A percentile compares a stretch with the other conserved stretches of the same genome.
Evolutionary conservation across 2,329 filamentous ascomycete species (phyloP).

Genomic region (Fusarium brachygibbosum): DNA sequence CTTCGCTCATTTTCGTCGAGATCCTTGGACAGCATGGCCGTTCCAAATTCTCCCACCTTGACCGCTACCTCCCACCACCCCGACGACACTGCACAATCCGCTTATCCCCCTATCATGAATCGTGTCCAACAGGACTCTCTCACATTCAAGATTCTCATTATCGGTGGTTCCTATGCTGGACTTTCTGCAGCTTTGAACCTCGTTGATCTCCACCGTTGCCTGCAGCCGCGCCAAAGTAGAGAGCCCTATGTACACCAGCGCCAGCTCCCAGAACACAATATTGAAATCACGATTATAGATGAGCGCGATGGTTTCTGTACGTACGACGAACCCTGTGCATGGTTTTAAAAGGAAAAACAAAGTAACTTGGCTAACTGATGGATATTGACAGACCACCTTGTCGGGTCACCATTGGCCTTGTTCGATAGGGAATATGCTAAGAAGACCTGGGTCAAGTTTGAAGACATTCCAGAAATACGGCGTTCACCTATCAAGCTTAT

Average conservation of each 20-base stretch:
- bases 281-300: slow-evolving; percentile 1
- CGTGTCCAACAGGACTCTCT: not conserved
- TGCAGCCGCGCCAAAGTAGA: slow-evolving; percentile 3
- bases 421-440: not conserved
- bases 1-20: not conserved
- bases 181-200: slow-evolving; percentile 3
- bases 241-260: not conserved
- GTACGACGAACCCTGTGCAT: not conserved
- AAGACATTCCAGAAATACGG: slow-evolving; percentile 1
- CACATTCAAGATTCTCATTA: not conserved
- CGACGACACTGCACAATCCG: not conserved
- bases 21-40: not conserved
- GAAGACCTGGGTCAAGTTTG: not conserved
- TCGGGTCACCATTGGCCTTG: slow-evolving; percentile 7
- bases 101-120: not conserved
- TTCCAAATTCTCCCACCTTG: not conserved
- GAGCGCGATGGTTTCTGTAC: slow-evolving; percentile 3
- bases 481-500: not conserved
- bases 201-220: not conserved
- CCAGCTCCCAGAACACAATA: not conserved
- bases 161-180: slow-evolving; percentile 8
- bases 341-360: not conserved
- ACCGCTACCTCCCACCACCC: not conserved
- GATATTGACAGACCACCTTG: slow-evolving; percentile 1
- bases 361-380: not conserved